Evolutionary conservation across 495 filamentous ascomycete genomes (phyloP), one percentile per base, ranked within the genome.

Genomic region (Immersiella caudata): DNA sequence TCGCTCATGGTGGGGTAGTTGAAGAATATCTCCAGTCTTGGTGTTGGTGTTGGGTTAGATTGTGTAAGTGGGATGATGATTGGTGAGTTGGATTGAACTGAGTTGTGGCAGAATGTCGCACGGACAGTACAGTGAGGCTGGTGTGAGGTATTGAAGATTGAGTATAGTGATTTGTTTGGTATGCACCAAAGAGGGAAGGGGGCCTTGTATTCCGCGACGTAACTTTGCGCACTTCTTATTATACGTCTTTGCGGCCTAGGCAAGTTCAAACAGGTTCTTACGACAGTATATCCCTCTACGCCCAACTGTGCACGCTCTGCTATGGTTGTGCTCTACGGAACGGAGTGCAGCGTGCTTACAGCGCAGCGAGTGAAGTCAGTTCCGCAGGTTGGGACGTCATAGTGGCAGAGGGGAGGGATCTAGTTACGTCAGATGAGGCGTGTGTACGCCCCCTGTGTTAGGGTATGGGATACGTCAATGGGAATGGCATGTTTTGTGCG

Each of bases 1-100:
- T 76, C 68, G 62, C 69, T 73, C 75, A 78, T 78, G 25, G 25
- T 70, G 62, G 9, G 49, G 21, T 66, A 36, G 62, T 62, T 60
- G 54, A 40, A n/a, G 50, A 64, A 36, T 25, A 29, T 65, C 35
- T 46, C 60, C 60, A 36, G 29, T n/a, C 50, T 52, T 59, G 20
- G 24, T 33, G 60, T 64, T 60, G 64, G 35, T 52, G n/a, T 46
- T 65, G 22, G 9, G 11, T 21, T 57, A 59, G 50, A 20, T 56
- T 40, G 40, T 1, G 29, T 8, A 60, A 20, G 21, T 14, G 33
- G 26, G 55, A 64, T 56, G 20, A 29, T 1, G 40, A 20, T 11
- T 8, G 20, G 20, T 46, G 33, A 27, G 55, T n/a, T n/a, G 55
- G 55, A 58, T 36, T 12, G 33, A 36, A 36, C 12, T 36, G 33